Evolutionary conservation across 192 early-diverging fungal genomes (phyloP).

Genomic region (Cladochytrium replicatum): DNA sequence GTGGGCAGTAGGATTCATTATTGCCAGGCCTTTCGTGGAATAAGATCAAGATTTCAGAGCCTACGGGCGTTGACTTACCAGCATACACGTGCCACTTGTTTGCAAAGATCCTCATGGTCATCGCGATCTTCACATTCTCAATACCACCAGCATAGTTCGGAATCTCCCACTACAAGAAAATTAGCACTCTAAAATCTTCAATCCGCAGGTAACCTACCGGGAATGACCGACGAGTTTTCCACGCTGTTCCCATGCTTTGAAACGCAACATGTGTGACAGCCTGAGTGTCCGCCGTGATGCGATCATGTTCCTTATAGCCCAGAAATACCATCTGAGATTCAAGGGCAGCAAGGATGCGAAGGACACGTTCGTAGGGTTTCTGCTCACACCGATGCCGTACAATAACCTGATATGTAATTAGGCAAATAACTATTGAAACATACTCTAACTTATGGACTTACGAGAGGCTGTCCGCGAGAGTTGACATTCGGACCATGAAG

Average conservation of each 20-base stretch:
- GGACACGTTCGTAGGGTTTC: constrained; percentile 45
- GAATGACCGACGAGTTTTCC: constrained; percentile 70
- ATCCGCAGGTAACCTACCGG: constrained; percentile 40
- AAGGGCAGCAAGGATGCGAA: constrained; percentile 60
- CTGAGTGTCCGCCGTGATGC: constrained; percentile 95
- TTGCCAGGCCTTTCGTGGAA: constrained; percentile 61
- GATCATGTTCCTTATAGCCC: constrained; percentile 78
- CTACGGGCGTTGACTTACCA: too few species aligned
- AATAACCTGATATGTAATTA: constrained; percentile 37
- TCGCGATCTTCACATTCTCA: constrained; percentile 93
- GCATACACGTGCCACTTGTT: constrained; percentile 98
- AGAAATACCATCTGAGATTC: constrained; percentile 73
- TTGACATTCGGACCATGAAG: constrained; percentile 89
- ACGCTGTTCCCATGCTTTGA: constrained; percentile 81
- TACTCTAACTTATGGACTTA: constrained; percentile 17
- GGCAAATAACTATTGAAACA: constrained; percentile 4
- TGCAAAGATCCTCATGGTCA: constrained; percentile 85
- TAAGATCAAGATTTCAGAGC: background rate
- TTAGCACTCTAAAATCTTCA: constrained; percentile 2
- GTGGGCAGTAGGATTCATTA: constrained; percentile 82
- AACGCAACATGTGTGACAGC: constrained; percentile 95
- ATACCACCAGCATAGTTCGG: constrained; percentile 84
- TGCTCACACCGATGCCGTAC: constrained; percentile 66
- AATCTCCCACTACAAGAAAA: constrained; percentile 63
- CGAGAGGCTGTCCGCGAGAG: constrained; percentile 71